These are phyloP conservation scores for Aureobasidium sp. DNA, from an alignment of 2,329 filamentous ascomycete genomes.

Conservation along the genomic window DNA sequence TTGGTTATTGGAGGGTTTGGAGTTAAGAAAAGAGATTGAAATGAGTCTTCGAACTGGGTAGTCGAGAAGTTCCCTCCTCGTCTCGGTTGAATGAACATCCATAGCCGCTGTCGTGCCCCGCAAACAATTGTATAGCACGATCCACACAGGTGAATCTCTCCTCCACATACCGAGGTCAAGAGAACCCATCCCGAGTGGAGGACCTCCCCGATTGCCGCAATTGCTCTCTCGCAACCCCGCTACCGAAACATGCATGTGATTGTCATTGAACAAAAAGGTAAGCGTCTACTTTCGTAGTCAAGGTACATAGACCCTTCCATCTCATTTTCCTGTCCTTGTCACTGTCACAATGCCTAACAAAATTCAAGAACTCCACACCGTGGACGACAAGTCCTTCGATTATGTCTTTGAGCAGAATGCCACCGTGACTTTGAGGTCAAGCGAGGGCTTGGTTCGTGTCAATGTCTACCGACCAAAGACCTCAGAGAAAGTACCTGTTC, in stretches of 20 bases:
- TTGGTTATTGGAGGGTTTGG: neutral
- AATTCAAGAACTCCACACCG: constrained; percentile 26
- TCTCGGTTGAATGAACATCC: neutral
- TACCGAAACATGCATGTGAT: neutral
- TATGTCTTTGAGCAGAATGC: constrained; percentile 31
- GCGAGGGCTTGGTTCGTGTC: constrained; percentile 27
- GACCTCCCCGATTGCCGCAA: neutral
- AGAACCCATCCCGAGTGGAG: neutral
- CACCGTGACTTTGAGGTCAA: constrained; percentile 25
- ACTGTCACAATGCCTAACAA: constrained; percentile 26
- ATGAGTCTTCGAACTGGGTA: neutral
- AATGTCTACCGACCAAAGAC: constrained; percentile 31
- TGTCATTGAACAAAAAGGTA: constrained; percentile 11
- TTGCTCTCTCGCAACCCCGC: neutral
- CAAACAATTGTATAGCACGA: neutral
- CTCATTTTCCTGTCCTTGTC: neutral
- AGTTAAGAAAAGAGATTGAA: neutral
- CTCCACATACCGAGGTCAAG: neutral
- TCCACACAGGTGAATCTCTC: neutral
- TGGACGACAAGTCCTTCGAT: constrained; percentile 26
- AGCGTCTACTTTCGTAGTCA: neutral
- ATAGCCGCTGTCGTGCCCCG: neutral
- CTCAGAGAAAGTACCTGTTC: constrained; percentile 45
- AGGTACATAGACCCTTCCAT: constrained; percentile 4
- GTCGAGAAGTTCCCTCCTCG: neutral